Percentiles rank a stretch among this genome's conserved stretches.
Conservation (phyloP, 129 eudicot genomes). For the Chrysanthemum seticuspe region DNA sequence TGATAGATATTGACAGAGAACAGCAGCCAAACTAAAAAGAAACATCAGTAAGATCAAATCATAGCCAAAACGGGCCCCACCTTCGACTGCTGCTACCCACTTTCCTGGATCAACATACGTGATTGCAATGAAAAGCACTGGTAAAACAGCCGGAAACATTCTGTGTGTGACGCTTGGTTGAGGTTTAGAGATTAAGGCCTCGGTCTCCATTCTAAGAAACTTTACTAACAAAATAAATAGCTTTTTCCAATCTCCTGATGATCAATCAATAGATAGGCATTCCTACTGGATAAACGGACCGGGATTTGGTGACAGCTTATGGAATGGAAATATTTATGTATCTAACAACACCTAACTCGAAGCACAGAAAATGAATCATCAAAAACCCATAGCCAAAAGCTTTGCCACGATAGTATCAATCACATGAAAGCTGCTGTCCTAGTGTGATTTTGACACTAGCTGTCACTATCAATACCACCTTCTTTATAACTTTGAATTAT, state of each 20-base stretch:
- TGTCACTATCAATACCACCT: constrained; percentile 44
- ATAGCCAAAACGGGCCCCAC: constrained; percentile 78
- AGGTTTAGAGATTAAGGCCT: constrained; percentile 27
- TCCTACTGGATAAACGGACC: constrained; percentile 8
- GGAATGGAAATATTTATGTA: constrained; percentile 15
- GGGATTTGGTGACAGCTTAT: constrained; percentile 13
- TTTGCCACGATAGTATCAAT: constrained; percentile 18
- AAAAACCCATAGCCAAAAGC: constrained; percentile 12
- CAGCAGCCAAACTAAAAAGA: constrained; percentile 58
- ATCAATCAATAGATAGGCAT: constrained; percentile 15
- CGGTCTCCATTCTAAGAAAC: constrained; percentile 50
- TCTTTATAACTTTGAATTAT: constrained; percentile 21
- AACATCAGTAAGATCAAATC: constrained; percentile 57
- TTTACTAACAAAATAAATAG: constrained; percentile 12
- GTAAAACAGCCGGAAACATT: constrained; percentile 54
- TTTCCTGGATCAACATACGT: constrained; percentile 90
- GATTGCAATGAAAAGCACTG: constrained; percentile 68
- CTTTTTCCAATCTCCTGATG: constrained; percentile 7
- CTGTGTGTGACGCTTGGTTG: constrained; percentile 39
- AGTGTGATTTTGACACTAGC: constrained; percentile 35
- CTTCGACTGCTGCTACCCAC: constrained; percentile 77
- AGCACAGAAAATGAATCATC: constrained; percentile 18
- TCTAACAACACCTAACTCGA: constrained; percentile 20
- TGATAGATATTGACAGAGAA: constrained; percentile 81
- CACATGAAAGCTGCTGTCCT: constrained; percentile 33